Conservation (phyloP, 1,284 basidiomycete species). For the Moesziomyces aphidis region DNA sequence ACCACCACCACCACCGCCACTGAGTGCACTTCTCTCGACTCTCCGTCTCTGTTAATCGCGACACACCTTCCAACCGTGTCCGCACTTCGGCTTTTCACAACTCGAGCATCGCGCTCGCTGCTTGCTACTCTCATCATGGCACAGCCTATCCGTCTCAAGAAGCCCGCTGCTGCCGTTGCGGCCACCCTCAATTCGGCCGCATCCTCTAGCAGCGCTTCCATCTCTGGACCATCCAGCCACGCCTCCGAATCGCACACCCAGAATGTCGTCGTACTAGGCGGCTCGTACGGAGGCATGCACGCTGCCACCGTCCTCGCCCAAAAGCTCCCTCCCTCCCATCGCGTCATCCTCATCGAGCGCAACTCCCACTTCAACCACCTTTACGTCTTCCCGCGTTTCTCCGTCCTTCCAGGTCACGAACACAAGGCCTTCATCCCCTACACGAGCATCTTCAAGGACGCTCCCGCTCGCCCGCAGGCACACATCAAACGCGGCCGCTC, state of each 20-base stretch:
- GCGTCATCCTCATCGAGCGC: slow-evolving; percentile 70
- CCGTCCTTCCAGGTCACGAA: slow-evolving; percentile 77
- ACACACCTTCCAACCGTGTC: slow-evolving; percentile 7
- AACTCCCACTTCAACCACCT: slow-evolving; percentile 71
- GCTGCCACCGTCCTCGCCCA: slow-evolving; percentile 69
- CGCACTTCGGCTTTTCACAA: not conserved
- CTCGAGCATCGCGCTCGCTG: slow-evolving; percentile 21
- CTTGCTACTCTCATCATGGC: slow-evolving; percentile 15
- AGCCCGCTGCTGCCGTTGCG: slow-evolving; percentile 12
- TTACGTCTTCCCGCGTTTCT: slow-evolving; percentile 75
- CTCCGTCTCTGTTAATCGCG: not conserved
- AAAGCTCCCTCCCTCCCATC: slow-evolving; percentile 68
- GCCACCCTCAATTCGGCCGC: slow-evolving; percentile 5
- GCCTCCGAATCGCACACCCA: slow-evolving; percentile 48
- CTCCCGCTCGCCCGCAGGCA: slow-evolving; percentile 27
- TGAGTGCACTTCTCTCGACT: too few species aligned
- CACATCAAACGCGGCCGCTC: slow-evolving; percentile 29
- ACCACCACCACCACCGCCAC: not conserved
- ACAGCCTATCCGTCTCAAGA: slow-evolving; percentile 31
- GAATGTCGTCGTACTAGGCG: slow-evolving; percentile 67
- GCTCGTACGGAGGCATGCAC: slow-evolving; percentile 67
- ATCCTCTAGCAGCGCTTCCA: slow-evolving; percentile 14
- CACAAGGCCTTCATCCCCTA: slow-evolving; percentile 77
- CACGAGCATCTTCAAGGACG: slow-evolving; percentile 79
- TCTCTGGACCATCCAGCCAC: slow-evolving; percentile 5